phyloP scores from a whole-genome alignment of 768 basidiomycete genomes.

The Rhizopogon vulgaris region DNA sequence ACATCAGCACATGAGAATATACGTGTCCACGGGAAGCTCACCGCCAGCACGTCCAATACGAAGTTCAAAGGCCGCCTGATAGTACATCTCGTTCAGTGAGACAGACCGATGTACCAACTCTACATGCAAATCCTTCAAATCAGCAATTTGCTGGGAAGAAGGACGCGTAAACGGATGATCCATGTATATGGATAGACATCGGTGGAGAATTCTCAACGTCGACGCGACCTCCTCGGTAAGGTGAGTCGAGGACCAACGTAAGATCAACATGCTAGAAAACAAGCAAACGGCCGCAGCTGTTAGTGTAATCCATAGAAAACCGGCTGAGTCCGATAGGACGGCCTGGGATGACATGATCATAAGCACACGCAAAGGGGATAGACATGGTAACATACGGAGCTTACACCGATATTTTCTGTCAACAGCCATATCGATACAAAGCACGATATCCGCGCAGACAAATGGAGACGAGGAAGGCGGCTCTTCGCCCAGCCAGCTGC shows the following conservation, averaged over 20 bases:
- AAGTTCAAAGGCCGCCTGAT: conserved; percentile 41
- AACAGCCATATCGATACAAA: conserved; percentile 44
- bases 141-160: conserved; percentile 9
- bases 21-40: conserved; percentile 13
- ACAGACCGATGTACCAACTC: conserved; percentile 31
- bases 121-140: conserved; percentile 13
- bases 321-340: conserved; percentile 19
- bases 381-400: conserved; percentile 20
- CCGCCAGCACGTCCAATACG: conserved; percentile 38
- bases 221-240: conserved; percentile 34
- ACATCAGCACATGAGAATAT: not conserved
- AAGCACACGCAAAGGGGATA: not conserved
- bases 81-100: conserved; percentile 34
- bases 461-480: conserved; percentile 36
- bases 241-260: conserved; percentile 38
- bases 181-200: conserved; percentile 27
- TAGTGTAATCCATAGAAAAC: conserved; percentile 37
- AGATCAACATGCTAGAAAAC: conserved; percentile 29
- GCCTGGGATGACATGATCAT: conserved; percentile 10
- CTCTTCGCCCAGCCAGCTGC: conserved; percentile 38
- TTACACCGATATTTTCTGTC: conserved; percentile 29
- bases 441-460: conserved; percentile 39
- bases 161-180: conserved; percentile 16
- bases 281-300: conserved; percentile 32
- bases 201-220: conserved; percentile 28